Base-by-base conservation (phyloP, 345 rosid species). In the Viola odorata region DNA sequence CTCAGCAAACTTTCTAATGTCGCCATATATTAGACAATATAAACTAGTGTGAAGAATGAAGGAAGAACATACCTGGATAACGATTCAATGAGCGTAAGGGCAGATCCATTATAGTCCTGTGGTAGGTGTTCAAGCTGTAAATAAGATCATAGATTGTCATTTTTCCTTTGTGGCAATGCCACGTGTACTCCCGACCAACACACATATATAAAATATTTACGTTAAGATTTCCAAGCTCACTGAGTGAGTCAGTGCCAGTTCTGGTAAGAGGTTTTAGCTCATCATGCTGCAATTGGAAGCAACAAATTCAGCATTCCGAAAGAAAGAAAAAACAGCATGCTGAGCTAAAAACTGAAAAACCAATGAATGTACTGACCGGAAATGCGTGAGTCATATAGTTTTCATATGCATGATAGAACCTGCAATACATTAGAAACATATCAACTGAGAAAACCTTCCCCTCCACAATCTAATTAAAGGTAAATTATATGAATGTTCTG, bases 331-430 rank as follows among this genome's bases (percentile, higher is more conserved):
- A 69, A 10, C 44, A 6, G 41, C 2, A 60, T 6, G 37, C 12
- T 15, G 51, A 47, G 41, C 44, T 40, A 57, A 14, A 54, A 63
- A 17, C 44, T 49, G 12, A 53, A 6, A 37, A 53, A 54, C 32
- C 32, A 23, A 23, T 23, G 61, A 62, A 47, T 12, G 5, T 69
- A 78, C 94, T 72, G 50, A 92, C 98, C 69, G 98, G 98, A 71
- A 92, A 92, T 41, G 96, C 98, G 10, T 87, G 73, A 48, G 77
- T 70, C 84, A 89, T 75, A 80, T 92, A 92, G 84, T 89, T 92
- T 65, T 87, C 91, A 69, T 89, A 89, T 8, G 96, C 98, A 65
- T 92, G 98, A 61, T 92, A 92, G 64, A 89, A 89, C 98, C 96
- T 89, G 85, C 58, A 71, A 60, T 40, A 47, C 57, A 61, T 15